Evolutionary conservation across 306 rosid genomes (phyloP).

Genomic region (Vachellia collinsii): DNA sequence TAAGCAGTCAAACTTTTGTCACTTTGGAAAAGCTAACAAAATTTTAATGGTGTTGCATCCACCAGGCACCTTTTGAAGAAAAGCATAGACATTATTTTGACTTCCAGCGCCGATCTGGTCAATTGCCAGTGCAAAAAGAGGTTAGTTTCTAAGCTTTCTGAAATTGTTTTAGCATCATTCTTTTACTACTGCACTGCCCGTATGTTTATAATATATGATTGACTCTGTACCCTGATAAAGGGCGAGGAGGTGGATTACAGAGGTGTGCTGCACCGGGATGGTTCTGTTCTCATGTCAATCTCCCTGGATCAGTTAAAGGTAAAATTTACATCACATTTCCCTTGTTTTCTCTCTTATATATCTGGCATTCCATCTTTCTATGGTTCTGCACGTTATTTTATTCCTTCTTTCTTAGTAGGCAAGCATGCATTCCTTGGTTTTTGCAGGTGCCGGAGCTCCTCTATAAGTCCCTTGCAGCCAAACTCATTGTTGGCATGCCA

Average conservation of each 20-base stretch:
- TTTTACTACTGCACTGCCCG: conserved; percentile 56
- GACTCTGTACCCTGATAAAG: conserved; percentile 49
- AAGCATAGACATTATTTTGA: conserved; percentile 90
- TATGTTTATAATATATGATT: conserved; percentile 31
- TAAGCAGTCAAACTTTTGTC: conserved; percentile 21
- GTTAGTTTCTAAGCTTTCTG: conserved; percentile 43
- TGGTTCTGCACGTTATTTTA: conserved; percentile 8
- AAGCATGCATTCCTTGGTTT: conserved; percentile 29
- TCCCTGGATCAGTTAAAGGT: conserved; percentile 90
- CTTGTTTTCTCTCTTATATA: conserved; percentile 25
- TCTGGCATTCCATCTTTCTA: conserved; percentile 28
- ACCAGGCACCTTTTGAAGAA: conserved; percentile 89
- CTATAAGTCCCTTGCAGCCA: conserved; percentile 91
- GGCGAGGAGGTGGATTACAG: conserved; percentile 97
- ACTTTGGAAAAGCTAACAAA: conserved; percentile 23
- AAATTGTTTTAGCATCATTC: conserved; percentile 49
- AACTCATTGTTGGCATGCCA: conserved; percentile 95
- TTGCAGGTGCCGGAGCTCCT: conserved; percentile 82
- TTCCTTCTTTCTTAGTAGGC: background rate
- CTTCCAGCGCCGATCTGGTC: conserved; percentile 95
- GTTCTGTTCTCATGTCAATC: conserved; percentile 95
- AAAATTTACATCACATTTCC: conserved; percentile 23
- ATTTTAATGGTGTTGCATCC: conserved; percentile 35
- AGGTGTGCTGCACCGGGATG: conserved; percentile 94
- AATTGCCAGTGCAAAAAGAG: conserved; percentile 93